These are phyloP conservation scores for Pythium folliculosum DNA, from an alignment of 352 stramenopile species.

Conservation along the genomic window DNA sequence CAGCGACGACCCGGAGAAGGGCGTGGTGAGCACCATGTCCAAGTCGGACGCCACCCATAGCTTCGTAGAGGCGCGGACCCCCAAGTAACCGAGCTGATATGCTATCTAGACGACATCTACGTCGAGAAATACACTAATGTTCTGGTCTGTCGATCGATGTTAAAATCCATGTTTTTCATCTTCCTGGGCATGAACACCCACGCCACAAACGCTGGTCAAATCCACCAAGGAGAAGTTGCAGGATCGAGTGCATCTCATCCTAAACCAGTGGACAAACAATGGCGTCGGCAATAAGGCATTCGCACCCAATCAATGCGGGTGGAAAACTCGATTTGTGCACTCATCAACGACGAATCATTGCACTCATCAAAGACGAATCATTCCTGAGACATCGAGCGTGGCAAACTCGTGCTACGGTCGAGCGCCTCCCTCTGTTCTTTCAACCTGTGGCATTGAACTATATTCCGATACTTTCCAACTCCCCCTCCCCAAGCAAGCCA, in stretches of 20 bases:
- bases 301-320: too few relatives aligned
- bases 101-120: too few relatives aligned
- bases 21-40: not conserved
- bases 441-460: not conserved
- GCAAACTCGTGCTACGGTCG: not conserved
- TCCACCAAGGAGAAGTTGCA: too few relatives aligned
- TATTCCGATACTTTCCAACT: not conserved
- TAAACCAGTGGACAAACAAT: too few relatives aligned
- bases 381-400: not conserved
- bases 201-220: too few relatives aligned
- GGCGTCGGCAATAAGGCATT: too few relatives aligned
- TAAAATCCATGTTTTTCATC: too few relatives aligned
- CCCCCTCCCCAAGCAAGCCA: not conserved
- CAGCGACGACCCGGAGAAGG: not conserved
- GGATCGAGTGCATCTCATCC: too few relatives aligned
- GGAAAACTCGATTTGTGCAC: not conserved
- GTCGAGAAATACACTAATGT: too few relatives aligned
- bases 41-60: not conserved
- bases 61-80: not conserved
- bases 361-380: constrained; percentile 13
- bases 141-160: too few relatives aligned
- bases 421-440: not conserved
- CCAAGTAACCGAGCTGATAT: not conserved
- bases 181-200: too few relatives aligned
- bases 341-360: constrained; percentile 10